Base-by-base conservation (phyloP, 345 rosid genomes). In the Acer campestre region DNA sequence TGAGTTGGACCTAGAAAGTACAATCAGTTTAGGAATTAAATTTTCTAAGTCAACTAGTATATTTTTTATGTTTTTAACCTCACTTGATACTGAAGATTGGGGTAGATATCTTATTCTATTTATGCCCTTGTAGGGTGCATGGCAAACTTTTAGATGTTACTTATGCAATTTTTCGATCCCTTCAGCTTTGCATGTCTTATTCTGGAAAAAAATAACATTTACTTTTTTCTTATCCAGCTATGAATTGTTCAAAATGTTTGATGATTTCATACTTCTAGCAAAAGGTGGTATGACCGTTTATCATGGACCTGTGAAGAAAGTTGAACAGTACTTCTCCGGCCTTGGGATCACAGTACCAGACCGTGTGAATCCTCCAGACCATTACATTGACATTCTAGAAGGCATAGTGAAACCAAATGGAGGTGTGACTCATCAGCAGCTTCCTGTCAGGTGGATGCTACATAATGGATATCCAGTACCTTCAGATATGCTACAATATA, bases 361-460 rank as follows among this genome's bases (percentile, higher is more conserved):
- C 25, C 95, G 93, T 53, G 89, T 94, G 5, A 92, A 87, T 77
- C 97, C 97, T 80, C 98, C 98, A 27, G 98, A 94, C 80, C 94
- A 94, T 87, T 92, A 79, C 29, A 94, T 94, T 68, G 98, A 94
- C 82, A 82, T 94, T 71, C 85, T 94, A 55, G 96, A 94, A 84
- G 98, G 97, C 53, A 91, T 92, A 10, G 81, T 85, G 70, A 91
- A 90, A 81, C 90, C 94, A 71, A 64, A 77, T 49, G 63, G 84
- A 55, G 84, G 85, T 46, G 83, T 91, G 77, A 89, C 87, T 27
- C 77, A 75, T 42, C 89, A 92, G 73, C 95, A 92, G 71, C 92
- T 94, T 78, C 95, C 97, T 35, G 84, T 94, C 46, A 86, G 95
- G 77, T 94, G 98, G 98, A 92, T 94, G 98, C 74, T 94, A 18